Base-by-base conservation (phyloP, 345 rosid species). In the Linum tenue region DNA sequence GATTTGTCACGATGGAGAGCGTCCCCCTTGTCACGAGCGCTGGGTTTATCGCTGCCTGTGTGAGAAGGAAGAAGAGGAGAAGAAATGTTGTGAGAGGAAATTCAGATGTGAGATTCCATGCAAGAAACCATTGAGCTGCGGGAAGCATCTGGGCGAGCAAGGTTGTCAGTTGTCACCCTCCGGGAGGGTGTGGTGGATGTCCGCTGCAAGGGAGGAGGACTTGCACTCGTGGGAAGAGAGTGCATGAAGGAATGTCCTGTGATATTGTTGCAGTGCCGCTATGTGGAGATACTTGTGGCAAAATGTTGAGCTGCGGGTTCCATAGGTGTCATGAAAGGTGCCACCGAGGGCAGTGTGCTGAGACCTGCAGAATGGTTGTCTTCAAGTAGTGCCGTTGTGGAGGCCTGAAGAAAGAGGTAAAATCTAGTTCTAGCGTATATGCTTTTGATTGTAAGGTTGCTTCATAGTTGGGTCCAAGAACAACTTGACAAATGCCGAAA, bases 291-390 rank as follows among this genome's bases (percentile, higher is more conserved):
- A 90, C 98, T 2, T 92, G 98, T 68, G 87, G 84, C 69, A 92
- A 90, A 75, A 64, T 69, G 70, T 78, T 90, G 78, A 77, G 79
- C 53, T 92, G 97, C 64, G 81, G 96, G 22, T 75, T 74, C 40
- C 98, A 90, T 72, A 71, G 84, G 71, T 92, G 97, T 75, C 97
- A 80, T 0, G 97, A 92, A 60, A 76, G 98, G 73, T 90, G 98
- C 60, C 98, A 92, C 57, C 83, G 86, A 0, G 92, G 98, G 17
- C 50, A 66, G 3, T 92, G 97, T 65, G 73, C 88, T 53, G 97
- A 85, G 84, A 92, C 90, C 64, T 92, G 98, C 63, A 85, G 97
- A 74, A 79, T 73, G 75, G 85, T 85, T 55, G 81, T 90, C 38
- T 73, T 78, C 72, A 90, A 90, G 82, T 74, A 75, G 10, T 88